phyloP scores from a whole-genome alignment of 805 yeast species.

The Hanseniaspora singularis region DNA sequence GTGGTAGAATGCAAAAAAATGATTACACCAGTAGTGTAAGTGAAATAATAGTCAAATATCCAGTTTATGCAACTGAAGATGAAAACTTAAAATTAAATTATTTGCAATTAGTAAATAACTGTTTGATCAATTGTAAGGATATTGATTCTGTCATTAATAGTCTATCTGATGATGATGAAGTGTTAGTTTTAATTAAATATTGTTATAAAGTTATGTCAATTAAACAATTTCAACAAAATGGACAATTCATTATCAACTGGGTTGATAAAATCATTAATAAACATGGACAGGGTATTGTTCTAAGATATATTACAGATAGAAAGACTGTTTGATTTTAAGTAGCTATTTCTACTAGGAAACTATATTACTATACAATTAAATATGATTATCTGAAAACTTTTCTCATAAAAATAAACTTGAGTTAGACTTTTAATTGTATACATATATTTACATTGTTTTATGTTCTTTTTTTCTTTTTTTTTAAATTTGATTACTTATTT shows the following conservation, averaged over 20 bases:
- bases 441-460: no score
- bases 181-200: slow-evolving; percentile 69
- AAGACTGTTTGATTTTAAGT: slow-evolving; percentile 64
- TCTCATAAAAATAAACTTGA: no score
- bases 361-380: no score
- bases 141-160: slow-evolving; percentile 49
- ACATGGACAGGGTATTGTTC: slow-evolving; percentile 81
- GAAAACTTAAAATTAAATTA: slow-evolving; percentile 33
- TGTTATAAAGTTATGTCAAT: slow-evolving; percentile 75
- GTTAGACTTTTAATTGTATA: no score
- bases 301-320: slow-evolving; percentile 76
- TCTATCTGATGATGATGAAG: slow-evolving; percentile 50
- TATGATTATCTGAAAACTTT: no score
- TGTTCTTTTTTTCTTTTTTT: no score
- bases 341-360: no score
- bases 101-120: slow-evolving; percentile 50
- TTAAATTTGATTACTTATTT: no score
- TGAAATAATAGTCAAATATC: slow-evolving; percentile 47
- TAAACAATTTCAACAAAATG: slow-evolving; percentile 68
- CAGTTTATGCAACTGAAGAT: slow-evolving; percentile 73
- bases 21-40: slow-evolving; percentile 48
- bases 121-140: slow-evolving; percentile 54
- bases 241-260: slow-evolving; percentile 81
- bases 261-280: slow-evolving; percentile 76
- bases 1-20: slow-evolving; percentile 21